Evolutionary conservation across 164 flowering plant species (phyloP).

Genomic region (Dillenia suffruticosa): DNA sequence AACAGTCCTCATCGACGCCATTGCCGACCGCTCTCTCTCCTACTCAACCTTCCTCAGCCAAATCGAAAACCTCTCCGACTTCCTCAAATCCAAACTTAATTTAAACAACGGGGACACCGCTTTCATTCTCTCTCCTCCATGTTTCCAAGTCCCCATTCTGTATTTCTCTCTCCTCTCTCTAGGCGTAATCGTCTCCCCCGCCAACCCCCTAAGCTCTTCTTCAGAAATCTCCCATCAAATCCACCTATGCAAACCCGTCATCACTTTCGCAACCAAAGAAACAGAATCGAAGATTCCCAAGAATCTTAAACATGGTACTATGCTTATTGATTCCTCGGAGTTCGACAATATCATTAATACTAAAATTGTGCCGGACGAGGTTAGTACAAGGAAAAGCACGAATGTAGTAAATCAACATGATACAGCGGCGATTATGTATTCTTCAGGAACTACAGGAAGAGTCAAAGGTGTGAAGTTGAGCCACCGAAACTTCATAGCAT

Average conservation of each 20-base stretch:
- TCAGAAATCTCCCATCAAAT: conserved; percentile 25
- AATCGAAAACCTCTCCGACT: conserved; percentile 15
- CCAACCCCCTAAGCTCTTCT: conserved; percentile 23
- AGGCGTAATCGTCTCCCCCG: conserved; percentile 31
- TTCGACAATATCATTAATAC: conserved; percentile 26
- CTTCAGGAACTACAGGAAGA: conserved; percentile 67
- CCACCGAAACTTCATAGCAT: conserved; percentile 55
- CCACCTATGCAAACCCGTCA: conserved; percentile 18
- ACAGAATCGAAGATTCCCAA: conserved; percentile 18
- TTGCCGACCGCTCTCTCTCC: conserved; percentile 24
- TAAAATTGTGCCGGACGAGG: too few relatives aligned
- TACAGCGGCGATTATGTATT: conserved; percentile 54
- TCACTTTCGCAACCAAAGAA: conserved; percentile 31
- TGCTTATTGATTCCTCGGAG: conserved; percentile 44
- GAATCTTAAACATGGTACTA: conserved; percentile 13
- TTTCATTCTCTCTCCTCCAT: conserved; percentile 26
- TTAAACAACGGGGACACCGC: conserved; percentile 23
- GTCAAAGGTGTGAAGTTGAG: conserved; percentile 53
- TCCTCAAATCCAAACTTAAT: conserved; percentile 10
- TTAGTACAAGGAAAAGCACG: not conserved
- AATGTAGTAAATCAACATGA: conserved; percentile 34
- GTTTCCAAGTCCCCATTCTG: conserved; percentile 26
- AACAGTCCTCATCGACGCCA: conserved; percentile 25
- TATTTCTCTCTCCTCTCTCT: conserved; percentile 41
- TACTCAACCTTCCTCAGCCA: conserved; percentile 21